These are phyloP conservation scores for Cercospora brassicicola DNA, from an alignment of 2,329 filamentous ascomycete genomes.

Conservation along the genomic window DNA sequence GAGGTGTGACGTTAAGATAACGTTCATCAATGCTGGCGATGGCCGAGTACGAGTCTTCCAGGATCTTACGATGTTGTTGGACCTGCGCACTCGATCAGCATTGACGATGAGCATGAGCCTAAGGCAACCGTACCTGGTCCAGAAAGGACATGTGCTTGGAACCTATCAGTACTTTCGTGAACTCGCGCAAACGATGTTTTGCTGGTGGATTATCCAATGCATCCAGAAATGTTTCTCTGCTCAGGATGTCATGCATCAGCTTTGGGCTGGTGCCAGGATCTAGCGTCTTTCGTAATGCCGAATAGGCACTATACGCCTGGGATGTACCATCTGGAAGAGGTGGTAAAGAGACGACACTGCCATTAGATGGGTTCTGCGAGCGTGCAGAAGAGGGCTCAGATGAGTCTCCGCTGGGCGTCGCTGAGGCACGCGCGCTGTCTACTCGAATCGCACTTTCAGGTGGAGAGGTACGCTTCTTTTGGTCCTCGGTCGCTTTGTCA, in stretches of 20 bases:
- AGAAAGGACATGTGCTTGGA: constrained; percentile 4
- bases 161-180: not conserved
- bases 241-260: constrained; percentile 4
- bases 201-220: constrained; percentile 8
- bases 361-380: not conserved
- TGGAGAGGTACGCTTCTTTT: not conserved
- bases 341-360: not conserved
- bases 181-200: constrained; percentile 6
- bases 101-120: not conserved
- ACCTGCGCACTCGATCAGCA: not conserved
- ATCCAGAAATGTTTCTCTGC: constrained; percentile 3
- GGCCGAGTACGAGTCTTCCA: not conserved
- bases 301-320: not conserved
- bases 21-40: constrained; percentile 6
- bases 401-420: not conserved
- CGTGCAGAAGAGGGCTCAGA: not conserved
- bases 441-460: not conserved
- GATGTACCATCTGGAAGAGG: not conserved
- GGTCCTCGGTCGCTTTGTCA: not conserved
- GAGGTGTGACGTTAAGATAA: not conserved
- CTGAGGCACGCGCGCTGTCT: not conserved
- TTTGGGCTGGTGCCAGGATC: not conserved
- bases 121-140: not conserved
- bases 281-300: not conserved
- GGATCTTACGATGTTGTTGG: not conserved